A percentile compares a stretch with the other conserved stretches of the same genome.
These are phyloP conservation scores for Colletotrichum scovillei DNA, from an alignment of 2,329 filamentous ascomycete genomes.

Conservation along the genomic window DNA sequence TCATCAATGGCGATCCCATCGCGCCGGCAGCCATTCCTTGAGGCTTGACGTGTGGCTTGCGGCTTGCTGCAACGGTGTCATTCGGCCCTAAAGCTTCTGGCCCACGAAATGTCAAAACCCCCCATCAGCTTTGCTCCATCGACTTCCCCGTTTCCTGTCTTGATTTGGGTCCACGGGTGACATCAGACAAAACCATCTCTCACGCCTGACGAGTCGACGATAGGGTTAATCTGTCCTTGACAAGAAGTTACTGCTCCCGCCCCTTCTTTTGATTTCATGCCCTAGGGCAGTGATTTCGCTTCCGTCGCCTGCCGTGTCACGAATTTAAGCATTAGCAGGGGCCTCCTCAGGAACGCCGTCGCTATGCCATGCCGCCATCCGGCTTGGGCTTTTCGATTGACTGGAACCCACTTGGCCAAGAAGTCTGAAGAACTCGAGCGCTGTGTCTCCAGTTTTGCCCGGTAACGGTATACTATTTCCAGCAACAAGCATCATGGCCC, in stretches of 20 bases:
- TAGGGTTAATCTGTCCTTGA: neutral
- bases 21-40: conserved; percentile 9
- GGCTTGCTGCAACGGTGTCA: conserved; percentile 11
- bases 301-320: neutral
- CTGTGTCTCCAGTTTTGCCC: conserved; percentile 21
- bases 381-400: conserved; percentile 9
- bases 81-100: conserved; percentile 13
- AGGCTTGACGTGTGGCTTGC: neutral
- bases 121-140: conserved; percentile 7
- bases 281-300: neutral
- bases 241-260: neutral
- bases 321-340: neutral
- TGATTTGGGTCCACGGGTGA: conserved; percentile 16
- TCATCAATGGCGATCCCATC: neutral
- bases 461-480: conserved; percentile 7
- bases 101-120: neutral
- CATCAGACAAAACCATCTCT: conserved; percentile 31
- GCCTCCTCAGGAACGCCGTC: neutral
- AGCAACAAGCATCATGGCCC: conserved; percentile 14
- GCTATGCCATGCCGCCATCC: conserved; percentile 9
- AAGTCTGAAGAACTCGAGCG: neutral
- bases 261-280: neutral
- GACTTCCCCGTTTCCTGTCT: conserved; percentile 9
- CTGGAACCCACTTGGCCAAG: conserved; percentile 1
- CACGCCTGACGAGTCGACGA: conserved; percentile 6